Base-by-base conservation (phyloP, 495 filamentous ascomycete species). In the Chaetomium cochliodes region DNA sequence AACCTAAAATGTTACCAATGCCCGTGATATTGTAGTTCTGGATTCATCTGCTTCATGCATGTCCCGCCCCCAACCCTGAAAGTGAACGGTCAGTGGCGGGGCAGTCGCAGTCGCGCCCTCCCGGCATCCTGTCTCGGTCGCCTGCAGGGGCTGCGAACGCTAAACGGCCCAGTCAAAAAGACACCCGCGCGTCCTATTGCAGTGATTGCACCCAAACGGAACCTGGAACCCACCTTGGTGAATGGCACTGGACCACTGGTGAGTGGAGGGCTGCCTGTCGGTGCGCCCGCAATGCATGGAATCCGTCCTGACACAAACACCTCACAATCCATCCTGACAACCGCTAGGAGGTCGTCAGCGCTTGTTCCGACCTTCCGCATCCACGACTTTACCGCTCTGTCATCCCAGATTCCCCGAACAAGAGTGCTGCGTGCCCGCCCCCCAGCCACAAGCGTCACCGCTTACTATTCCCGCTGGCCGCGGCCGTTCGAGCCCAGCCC, bases 231-330 rank as follows among this genome's bases (percentile, higher is more conserved):
- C 49, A 49, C 50, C 47, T 33, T 41, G 13, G 30, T 28, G 16
- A 28, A 20, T 51, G 47, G 46, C 46, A 60, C 55, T 33, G 62
- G n/a, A n/a, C n/a, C n/a, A n/a, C n/a, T n/a, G n/a, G n/a, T n/a
- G n/a, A n/a, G 33, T 37, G 1, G 9, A 37, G 9, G 6, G 33
- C 33, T 37, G 33, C 41, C 41, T 44, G 41, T 44, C 15, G 41
- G 41, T 44, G 39, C n/a, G n/a, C n/a, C n/a, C n/a, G n/a, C n/a
- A n/a, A n/a, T 64, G 44, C 26, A 58, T 49, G 50, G 37, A 54
- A 5, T 26, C 23, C 0, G 42, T 20, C 46, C 59, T 54, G 60
- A 59, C 53, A 58, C 59, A 63, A 67, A 64, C 60, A 64, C 60
- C 65, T 58, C 65, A 63, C 64, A 33, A 30, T 20, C 23, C 57